Base-by-base conservation (phyloP, 768 basidiomycete genomes). In the Mycena chlorophos region DNA sequence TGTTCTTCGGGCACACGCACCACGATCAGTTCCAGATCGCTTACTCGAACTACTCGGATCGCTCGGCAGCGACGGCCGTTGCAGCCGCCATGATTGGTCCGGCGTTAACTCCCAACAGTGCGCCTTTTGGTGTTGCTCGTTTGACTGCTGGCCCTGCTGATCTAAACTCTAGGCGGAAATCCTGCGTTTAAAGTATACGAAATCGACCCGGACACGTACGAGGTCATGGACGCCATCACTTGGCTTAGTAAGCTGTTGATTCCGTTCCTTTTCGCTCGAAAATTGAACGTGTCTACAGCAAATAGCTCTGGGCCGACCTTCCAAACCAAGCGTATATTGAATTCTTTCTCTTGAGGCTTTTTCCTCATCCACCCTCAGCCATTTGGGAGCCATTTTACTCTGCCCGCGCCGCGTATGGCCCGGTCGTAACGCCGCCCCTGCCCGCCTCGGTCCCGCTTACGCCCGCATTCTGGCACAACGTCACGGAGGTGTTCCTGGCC, bases 121-220 rank as follows among this genome's bases (percentile, higher is more conserved):
- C 10, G 34, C n/a, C 10, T 37, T 37, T 37, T n/a, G n/a, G n/a
- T n/a, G 34, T 14, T 14, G 40, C 40, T 14, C 6, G 40, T 6
- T 14, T 6, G 40, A 8, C 6, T 42, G 40, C 6, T 42, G n/a
- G 20, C 13, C 40, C 13, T 5, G 40, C 20, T 34, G 31, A 34
- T 34, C 8, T 34, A 8, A 8, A 8, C 31, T 17, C 8, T 22
- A 73, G 71, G 69, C 45, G 72, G 68, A 58, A 77, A 71, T 64
- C 76, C 64, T 34, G 74, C 66, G 47, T 76, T 70, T 66, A 70
- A 75, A 31, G 57, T 76, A 0, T 77, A 77, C 60, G 75, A 75
- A 23, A 60, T 78, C 29, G 76, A 78, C 53, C 73, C 75, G 6
- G 73, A 72, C 49, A 75, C 75, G 4, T 75, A 65, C 51, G 75